Conservation (phyloP, 495 filamentous ascomycete species). For the Hypoxylon fuscum region DNA sequence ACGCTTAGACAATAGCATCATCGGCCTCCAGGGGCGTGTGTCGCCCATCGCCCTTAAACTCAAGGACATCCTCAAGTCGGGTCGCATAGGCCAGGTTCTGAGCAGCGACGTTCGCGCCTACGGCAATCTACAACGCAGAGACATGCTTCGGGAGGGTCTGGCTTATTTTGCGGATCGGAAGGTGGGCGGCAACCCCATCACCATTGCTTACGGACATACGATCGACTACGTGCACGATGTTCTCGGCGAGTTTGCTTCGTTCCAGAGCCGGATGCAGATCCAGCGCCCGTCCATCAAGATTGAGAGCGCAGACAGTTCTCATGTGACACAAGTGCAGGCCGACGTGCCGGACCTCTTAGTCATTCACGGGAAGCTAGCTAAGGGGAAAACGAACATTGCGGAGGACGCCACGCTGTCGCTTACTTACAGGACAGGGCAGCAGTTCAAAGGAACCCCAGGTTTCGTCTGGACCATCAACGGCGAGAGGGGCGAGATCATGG, state of each 20-base stretch:
- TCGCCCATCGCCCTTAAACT: conserved; percentile 55
- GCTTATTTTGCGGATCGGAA: conserved; percentile 55
- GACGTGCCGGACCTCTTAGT: conserved; percentile 59
- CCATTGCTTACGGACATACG: conserved; percentile 62
- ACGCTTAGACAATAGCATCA: conserved; percentile 53
- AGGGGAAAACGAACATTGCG: conserved; percentile 27
- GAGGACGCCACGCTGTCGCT: conserved; percentile 52
- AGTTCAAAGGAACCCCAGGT: conserved; percentile 57
- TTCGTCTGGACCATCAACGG: conserved; percentile 65
- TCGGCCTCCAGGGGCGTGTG: conserved; percentile 62
- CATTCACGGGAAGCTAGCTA: conserved; percentile 54
- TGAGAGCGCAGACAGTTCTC: conserved; percentile 33
- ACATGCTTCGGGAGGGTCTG: conserved; percentile 41
- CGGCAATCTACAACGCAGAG: conserved; percentile 49
- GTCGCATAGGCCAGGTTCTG: conserved; percentile 63
- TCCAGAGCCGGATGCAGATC: conserved; percentile 54
- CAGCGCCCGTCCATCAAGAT: conserved; percentile 56
- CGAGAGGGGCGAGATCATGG: conserved; percentile 62
- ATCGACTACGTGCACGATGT: conserved; percentile 53
- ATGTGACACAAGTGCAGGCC: conserved; percentile 33
- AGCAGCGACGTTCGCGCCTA: conserved; percentile 59
- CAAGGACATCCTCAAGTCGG: conserved; percentile 55
- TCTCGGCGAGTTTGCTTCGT: conserved; percentile 54
- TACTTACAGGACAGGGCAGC: conserved; percentile 58
- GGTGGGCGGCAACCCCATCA: conserved; percentile 61